A percentile compares a stretch with the other conserved stretches of the same genome.
Evolutionary conservation across 345 rosid genomes (phyloP).

Genomic region (Lenwebbia sp.): DNA sequence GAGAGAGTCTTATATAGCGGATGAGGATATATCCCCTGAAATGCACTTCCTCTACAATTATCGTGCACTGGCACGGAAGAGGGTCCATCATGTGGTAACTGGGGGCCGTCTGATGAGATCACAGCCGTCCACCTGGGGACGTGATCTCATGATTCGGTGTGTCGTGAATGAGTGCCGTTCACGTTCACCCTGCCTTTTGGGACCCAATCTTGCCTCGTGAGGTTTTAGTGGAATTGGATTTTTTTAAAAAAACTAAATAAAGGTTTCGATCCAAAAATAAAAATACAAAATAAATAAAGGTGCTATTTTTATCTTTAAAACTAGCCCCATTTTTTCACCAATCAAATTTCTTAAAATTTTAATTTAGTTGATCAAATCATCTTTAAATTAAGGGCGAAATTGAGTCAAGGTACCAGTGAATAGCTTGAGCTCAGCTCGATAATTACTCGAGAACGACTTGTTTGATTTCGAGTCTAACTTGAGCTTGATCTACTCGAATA

Average conservation of each 20-base stretch:
- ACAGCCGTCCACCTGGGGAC: background rate
- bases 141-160: background rate
- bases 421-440: background rate
- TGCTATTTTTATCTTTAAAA: background rate
- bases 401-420: background rate
- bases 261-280: too few species aligned
- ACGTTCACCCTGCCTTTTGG: background rate
- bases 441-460: background rate
- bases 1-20: conserved; percentile 9
- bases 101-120: conserved; percentile 7
- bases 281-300: background rate
- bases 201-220: background rate
- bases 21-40: conserved; percentile 1
- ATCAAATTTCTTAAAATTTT: background rate
- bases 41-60: background rate
- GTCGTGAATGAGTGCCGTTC: conserved; percentile 17
- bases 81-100: background rate
- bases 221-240: background rate
- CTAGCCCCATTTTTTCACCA: background rate
- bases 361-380: background rate
- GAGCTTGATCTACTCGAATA: background rate
- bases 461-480: background rate
- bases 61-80: background rate
- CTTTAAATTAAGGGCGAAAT: background rate
- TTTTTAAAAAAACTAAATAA: too few species aligned